Base-by-base conservation (phyloP, 352 stramenopile species). In the Pseudoperonospora humuli region DNA sequence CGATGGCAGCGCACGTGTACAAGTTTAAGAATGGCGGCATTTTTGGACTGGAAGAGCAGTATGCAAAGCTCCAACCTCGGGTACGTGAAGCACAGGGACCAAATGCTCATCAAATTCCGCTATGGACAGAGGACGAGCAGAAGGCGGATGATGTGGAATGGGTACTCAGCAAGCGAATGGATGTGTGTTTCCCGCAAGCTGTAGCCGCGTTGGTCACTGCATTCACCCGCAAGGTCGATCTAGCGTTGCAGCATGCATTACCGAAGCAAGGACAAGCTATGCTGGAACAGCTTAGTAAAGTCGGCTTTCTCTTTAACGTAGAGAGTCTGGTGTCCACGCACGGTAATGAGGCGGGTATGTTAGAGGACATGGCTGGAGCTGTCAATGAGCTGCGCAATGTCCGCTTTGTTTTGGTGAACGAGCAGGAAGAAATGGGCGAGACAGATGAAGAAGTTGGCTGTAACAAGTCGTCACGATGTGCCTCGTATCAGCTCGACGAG, bases 21-120 rank as follows among this genome's bases (percentile, higher is more conserved):
- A 91, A 93, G 46, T 93, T 93, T 45, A 91, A 91, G 59, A 86
- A 82, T 46, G 81, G 81, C 10, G 81, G 81, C 9, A 78, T 93
- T 34, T 69, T 88, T 5, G 72, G 72, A 7, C 50, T 92, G 7
- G 72, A 88, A 33, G 67, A 86, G 29, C 74, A 86, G 39, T 68
- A 81, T 20, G 50, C 63, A 4, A 92, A 92, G 57, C 63, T 80
- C 20, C 85, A 86, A 31, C 51, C 73, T 7, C 73, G 75, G 1
- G 62, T 69, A n/a, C 66, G 65, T 15, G 77, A 85, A 31, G 25
- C 61, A 7, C 64, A 61, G 7, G 70, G 70, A 0, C 73, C 68
- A 1, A 49, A 49, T 6, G 65, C 65, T 2, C 70, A 81, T 15
- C 76, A 87, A 61, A 65, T 66, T 13, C 79, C 79, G 5, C 61